Conservation (phyloP, 2,329 filamentous ascomycete species). For the Emmonsiellopsis sp. region DNA sequence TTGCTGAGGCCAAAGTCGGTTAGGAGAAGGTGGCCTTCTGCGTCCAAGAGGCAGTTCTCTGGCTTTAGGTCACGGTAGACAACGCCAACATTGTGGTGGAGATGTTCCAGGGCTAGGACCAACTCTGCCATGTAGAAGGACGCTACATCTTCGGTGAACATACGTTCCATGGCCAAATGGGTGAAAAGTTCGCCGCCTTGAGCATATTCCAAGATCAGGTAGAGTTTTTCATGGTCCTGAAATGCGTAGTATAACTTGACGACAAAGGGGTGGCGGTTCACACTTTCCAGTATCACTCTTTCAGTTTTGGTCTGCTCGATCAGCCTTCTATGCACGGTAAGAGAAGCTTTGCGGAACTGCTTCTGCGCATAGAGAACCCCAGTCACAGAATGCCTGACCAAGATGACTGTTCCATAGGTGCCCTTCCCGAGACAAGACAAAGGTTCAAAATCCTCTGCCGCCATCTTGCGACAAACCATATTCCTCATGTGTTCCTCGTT, state of each 20-base stretch:
- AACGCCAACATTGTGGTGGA: constrained; percentile 85
- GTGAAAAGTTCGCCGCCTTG: constrained; percentile 95
- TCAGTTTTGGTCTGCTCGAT: constrained; percentile 98
- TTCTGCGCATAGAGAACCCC: constrained; percentile 94
- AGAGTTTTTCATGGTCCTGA: constrained; percentile 95
- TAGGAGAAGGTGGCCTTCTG: constrained; percentile 82
- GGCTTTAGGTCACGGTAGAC: constrained; percentile 97
- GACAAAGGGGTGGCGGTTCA: constrained; percentile 94
- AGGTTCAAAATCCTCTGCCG: constrained; percentile 78
- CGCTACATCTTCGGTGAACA: constrained; percentile 82
- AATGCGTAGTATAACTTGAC: constrained; percentile 98
- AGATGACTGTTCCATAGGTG: constrained; percentile 85
- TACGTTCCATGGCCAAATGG: constrained; percentile 86
- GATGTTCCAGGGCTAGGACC: constrained; percentile 83
- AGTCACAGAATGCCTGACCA: constrained; percentile 82
- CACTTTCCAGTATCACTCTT: constrained; percentile 84
- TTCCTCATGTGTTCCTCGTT: constrained; percentile 48
- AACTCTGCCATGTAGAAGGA: constrained; percentile 99
- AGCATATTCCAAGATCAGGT: constrained; percentile 94
- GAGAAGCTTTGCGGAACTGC: constrained; percentile 93
- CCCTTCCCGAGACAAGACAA: constrained; percentile 91
- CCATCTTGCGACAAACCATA: constrained; percentile 67
- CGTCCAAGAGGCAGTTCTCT: constrained; percentile 89
- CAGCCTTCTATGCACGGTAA: constrained; percentile 90
- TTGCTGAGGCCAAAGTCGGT: constrained; percentile 98